Conservation (phyloP, 768 basidiomycete species). For the Infundibulicybe gibba region DNA sequence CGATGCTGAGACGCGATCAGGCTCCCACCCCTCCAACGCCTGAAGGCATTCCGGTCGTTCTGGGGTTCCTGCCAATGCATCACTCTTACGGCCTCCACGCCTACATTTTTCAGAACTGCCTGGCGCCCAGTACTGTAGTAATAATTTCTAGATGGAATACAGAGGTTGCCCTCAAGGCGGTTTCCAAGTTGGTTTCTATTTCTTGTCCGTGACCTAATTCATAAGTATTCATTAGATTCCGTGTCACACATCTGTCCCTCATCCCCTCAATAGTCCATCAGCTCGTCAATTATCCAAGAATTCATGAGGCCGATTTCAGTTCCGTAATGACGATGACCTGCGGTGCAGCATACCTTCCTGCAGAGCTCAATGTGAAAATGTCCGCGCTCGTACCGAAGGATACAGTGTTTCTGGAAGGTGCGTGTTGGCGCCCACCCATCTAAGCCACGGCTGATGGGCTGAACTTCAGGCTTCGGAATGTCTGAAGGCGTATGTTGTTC, state of each 20-base stretch:
- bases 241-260: slow-evolving; percentile 42
- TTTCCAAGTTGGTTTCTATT: slow-evolving; percentile 51
- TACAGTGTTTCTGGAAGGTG: slow-evolving; percentile 42
- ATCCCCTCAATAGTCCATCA: slow-evolving; percentile 68
- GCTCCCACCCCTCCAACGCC: slow-evolving; percentile 41
- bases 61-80: slow-evolving; percentile 66
- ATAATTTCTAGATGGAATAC: slow-evolving; percentile 62
- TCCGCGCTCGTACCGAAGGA: slow-evolving; percentile 28
- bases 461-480: slow-evolving; percentile 62
- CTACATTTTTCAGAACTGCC: slow-evolving; percentile 44
- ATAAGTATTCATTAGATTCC: slow-evolving; percentile 37
- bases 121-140: slow-evolving; percentile 42
- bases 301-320: slow-evolving; percentile 48
- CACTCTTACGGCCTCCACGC: slow-evolving; percentile 61
- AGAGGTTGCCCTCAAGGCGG: slow-evolving; percentile 42
- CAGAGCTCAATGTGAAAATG: slow-evolving; percentile 41
- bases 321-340: slow-evolving; percentile 38
- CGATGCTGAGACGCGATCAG: too few relatives aligned
- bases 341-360: slow-evolving; percentile 70
- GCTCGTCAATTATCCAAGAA: slow-evolving; percentile 52
- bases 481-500: slow-evolving; percentile 53
- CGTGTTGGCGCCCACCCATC: slow-evolving; percentile 2
- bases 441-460: neutral
- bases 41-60: slow-evolving; percentile 39
- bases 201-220: neutral